These are phyloP conservation scores for Odonthalia washingtoniensis DNA, from an alignment of 31 red algal species.

Conservation along the genomic window DNA sequence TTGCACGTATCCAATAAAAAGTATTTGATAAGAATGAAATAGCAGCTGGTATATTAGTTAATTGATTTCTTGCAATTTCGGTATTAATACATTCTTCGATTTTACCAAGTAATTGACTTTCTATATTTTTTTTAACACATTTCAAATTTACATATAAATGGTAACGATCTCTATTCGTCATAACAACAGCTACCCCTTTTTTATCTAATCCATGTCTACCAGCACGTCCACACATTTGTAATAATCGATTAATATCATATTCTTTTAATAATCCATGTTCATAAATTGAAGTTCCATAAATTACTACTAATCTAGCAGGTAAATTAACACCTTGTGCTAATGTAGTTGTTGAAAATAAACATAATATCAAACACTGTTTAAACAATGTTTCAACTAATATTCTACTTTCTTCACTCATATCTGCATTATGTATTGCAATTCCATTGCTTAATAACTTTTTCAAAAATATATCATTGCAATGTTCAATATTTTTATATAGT, in stretches of 20 bases:
- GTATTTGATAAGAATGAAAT: too few species aligned
- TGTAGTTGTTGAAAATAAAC: slow-evolving; percentile 87
- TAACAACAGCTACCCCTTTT: slow-evolving; percentile 66
- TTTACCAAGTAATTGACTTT: slow-evolving; percentile 42
- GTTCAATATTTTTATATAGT: slow-evolving; percentile 24
- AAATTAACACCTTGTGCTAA: slow-evolving; percentile 95
- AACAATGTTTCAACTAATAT: slow-evolving; percentile 77
- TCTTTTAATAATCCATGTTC: slow-evolving; percentile 45
- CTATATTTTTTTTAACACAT: slow-evolving; percentile 3
- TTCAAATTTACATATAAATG: slow-evolving; percentile 55
- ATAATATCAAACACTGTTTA: slow-evolving; percentile 49
- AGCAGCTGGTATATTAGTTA: too few species aligned
- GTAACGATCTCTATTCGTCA: slow-evolving; percentile 47
- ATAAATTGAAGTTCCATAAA: slow-evolving; percentile 88
- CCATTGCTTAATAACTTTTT: slow-evolving; percentile 37
- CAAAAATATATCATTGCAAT: slow-evolving; percentile 50
- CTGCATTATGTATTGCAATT: slow-evolving; percentile 88
- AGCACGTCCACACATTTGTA: slow-evolving; percentile 79
- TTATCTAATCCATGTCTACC: slow-evolving; percentile 66
- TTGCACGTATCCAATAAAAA: too few species aligned
- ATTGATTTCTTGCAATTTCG: slow-evolving; percentile 67
- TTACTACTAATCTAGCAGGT: slow-evolving; percentile 82
- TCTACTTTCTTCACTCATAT: slow-evolving; percentile 58
- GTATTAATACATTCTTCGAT: slow-evolving; percentile 63
- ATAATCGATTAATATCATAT: slow-evolving; percentile 43